phyloP scores from a whole-genome alignment of 805 yeast species.

The Saccharomyces kudriavzevii region DNA sequence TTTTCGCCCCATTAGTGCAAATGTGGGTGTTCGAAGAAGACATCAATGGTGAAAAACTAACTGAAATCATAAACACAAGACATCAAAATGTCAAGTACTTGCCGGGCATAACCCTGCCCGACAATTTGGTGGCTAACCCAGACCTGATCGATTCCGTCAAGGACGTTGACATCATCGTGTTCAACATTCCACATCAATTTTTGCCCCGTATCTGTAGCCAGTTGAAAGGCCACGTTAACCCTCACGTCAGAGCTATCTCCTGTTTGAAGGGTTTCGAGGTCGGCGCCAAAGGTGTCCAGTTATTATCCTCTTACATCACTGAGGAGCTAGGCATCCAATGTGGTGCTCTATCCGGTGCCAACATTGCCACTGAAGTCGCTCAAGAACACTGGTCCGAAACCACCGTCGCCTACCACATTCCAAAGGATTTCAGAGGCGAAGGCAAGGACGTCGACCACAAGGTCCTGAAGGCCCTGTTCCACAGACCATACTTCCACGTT shows the following conservation, averaged over 20 bases:
- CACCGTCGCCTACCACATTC: slow-evolving; percentile 81
- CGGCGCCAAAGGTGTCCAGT: slow-evolving; percentile 71
- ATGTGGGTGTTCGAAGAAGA: slow-evolving; percentile 97
- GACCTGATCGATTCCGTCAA: slow-evolving; percentile 65
- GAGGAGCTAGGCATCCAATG: slow-evolving; percentile 79
- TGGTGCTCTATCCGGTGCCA: slow-evolving; percentile 96
- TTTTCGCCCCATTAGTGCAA: slow-evolving; percentile 66
- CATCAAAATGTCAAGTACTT: slow-evolving; percentile 94
- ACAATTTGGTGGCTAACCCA: slow-evolving; percentile 83
- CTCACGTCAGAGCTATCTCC: slow-evolving; percentile 77
- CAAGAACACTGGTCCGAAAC: slow-evolving; percentile 95
- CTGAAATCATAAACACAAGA: slow-evolving; percentile 80
- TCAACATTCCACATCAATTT: slow-evolving; percentile 97
- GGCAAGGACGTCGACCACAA: slow-evolving; percentile 53
- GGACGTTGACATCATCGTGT: slow-evolving; percentile 79
- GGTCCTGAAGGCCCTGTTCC: slow-evolving; percentile 77
- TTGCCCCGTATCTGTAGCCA: slow-evolving; percentile 67
- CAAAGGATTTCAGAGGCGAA: slow-evolving; percentile 46
- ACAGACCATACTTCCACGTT: slow-evolving; percentile 97
- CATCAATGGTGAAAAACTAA: slow-evolving; percentile 67
- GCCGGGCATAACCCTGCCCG: slow-evolving; percentile 81
- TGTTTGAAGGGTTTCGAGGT: slow-evolving; percentile 95
- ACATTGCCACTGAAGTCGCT: slow-evolving; percentile 95
- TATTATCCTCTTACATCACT: slow-evolving; percentile 71
- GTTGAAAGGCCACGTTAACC: slow-evolving; percentile 66